Conservation (phyloP, 768 basidiomycete genomes). For the Termitomyces sp. region DNA sequence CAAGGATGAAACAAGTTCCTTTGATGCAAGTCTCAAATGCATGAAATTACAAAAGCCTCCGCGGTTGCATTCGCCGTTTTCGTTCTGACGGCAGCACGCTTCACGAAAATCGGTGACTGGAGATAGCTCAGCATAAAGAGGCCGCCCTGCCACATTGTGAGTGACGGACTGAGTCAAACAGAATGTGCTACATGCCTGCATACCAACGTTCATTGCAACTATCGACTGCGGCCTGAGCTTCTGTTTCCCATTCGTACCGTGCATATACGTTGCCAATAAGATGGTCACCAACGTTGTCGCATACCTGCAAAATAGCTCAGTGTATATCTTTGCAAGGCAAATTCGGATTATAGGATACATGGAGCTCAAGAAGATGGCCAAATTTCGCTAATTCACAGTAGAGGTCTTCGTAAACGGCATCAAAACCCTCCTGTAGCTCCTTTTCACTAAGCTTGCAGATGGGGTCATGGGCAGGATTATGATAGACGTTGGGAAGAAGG, state of each 20-base stretch:
- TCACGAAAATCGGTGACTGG: constrained; percentile 99
- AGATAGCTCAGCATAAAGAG: constrained; percentile 93
- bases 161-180: neutral
- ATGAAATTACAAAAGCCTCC: constrained; percentile 99
- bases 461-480: constrained; percentile 94
- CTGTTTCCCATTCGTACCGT: constrained; percentile 97
- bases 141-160: constrained; percentile 55
- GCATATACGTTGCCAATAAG: constrained; percentile 97
- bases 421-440: constrained; percentile 87
- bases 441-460: constrained; percentile 83
- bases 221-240: constrained; percentile 90
- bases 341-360: constrained; percentile 47
- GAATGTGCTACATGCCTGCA: constrained; percentile 57
- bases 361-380: constrained; percentile 91
- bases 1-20: constrained; percentile 73
- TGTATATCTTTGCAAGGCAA: constrained; percentile 1
- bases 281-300: constrained; percentile 99
- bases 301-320: constrained; percentile 52
- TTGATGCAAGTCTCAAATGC: constrained; percentile 87
- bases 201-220: constrained; percentile 97
- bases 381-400: constrained; percentile 94
- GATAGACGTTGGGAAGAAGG: constrained; percentile 93
- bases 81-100: constrained; percentile 98
- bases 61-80: constrained; percentile 96
- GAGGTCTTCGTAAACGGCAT: constrained; percentile 91